A percentile compares a stretch with the other conserved stretches of the same genome.
phyloP scores from a whole-genome alignment of 306 rosid genomes.

The Vigna reflexopilosa region DNA sequence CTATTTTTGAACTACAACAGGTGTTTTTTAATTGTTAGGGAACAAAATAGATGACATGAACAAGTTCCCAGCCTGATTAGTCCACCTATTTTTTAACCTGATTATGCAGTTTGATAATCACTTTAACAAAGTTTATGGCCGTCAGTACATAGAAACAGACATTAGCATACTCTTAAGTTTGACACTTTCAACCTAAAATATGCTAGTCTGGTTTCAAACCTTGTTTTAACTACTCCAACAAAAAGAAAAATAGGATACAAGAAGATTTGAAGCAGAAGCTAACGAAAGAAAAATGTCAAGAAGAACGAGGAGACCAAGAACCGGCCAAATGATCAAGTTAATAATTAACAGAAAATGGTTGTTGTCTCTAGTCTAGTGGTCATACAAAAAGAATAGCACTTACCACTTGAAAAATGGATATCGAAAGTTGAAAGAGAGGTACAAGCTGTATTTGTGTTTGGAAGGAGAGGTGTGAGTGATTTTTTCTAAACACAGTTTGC shows the following conservation, averaged over 20 bases:
- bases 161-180: neutral
- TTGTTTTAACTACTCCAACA: neutral
- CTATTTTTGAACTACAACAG: neutral
- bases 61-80: neutral
- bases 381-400: slow-evolving; percentile 10
- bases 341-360: neutral
- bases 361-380: neutral
- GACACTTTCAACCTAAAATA: neutral
- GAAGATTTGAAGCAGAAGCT: neutral
- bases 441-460: slow-evolving; percentile 47
- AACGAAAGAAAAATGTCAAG: neutral
- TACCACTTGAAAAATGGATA: slow-evolving; percentile 31
- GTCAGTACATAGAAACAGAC: neutral
- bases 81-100: neutral
- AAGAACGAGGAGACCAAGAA: slow-evolving; percentile 7
- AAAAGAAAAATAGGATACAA: neutral
- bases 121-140: neutral
- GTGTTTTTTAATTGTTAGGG: neutral
- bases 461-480: slow-evolving; percentile 58
- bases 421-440: slow-evolving; percentile 41
- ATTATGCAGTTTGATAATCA: neutral
- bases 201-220: neutral
- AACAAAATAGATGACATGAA: neutral
- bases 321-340: neutral
- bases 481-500: slow-evolving; percentile 23